Evolutionary conservation across 345 rosid genomes (phyloP).

Genomic region (Trapa incisa): DNA sequence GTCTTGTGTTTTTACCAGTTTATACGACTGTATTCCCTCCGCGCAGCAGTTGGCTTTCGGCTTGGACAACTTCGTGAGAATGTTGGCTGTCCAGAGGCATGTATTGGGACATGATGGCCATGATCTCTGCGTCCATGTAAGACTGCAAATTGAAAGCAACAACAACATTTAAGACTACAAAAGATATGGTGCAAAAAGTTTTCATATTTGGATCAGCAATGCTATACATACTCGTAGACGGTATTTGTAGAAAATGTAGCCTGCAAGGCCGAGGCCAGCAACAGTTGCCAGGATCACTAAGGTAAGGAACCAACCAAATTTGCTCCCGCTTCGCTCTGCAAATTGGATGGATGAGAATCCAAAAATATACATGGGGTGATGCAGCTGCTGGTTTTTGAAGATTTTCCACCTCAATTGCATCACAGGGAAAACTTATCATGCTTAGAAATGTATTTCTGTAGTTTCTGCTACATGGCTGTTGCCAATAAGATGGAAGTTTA

Average conservation of each 20-base stretch:
- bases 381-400: background rate
- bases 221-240: constrained; percentile 63
- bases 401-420: background rate
- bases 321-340: constrained; percentile 71
- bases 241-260: constrained; percentile 90
- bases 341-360: background rate
- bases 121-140: constrained; percentile 94
- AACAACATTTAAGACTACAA: too few species aligned
- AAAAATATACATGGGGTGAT: background rate
- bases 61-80: constrained; percentile 29
- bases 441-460: background rate
- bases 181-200: background rate
- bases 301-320: constrained; percentile 54
- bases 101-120: constrained; percentile 95
- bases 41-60: constrained; percentile 34
- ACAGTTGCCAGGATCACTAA: constrained; percentile 49
- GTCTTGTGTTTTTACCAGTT: background rate
- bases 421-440: background rate
- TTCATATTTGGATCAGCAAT: background rate
- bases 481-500: background rate
- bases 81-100: constrained; percentile 87
- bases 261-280: constrained; percentile 36
- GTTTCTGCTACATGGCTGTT: background rate
- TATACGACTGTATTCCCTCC: constrained; percentile 21
- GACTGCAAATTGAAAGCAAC: constrained; percentile 32